Conservation (phyloP, 2,329 filamentous ascomycete species). For the Basipetospora sp. region DNA sequence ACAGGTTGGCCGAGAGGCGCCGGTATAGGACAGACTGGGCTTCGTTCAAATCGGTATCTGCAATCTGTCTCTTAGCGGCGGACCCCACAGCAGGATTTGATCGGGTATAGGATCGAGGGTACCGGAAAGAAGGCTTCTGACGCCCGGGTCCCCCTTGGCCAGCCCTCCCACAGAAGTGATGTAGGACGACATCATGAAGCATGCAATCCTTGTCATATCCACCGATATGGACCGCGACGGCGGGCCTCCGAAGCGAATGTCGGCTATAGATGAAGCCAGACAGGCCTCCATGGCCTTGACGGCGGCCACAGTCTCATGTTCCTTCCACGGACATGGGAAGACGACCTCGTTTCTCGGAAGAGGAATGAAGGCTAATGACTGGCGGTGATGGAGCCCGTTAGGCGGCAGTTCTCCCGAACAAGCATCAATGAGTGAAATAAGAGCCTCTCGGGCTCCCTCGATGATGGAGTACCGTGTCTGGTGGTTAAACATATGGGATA, state of each 20-base stretch:
- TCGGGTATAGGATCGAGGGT: no score
- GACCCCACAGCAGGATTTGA: no score
- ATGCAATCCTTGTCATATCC: conserved; percentile 37
- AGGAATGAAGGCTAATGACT: conserved; percentile 18
- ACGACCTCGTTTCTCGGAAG: conserved; percentile 14
- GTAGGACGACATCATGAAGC: conserved; percentile 26
- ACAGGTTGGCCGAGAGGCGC: conserved; percentile 58
- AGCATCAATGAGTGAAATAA: neutral
- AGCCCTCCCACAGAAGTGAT: conserved; percentile 22
- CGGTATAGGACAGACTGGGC: conserved; percentile 60
- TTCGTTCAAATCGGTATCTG: conserved; percentile 56
- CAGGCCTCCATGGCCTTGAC: conserved; percentile 46
- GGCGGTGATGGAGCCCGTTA: conserved; percentile 13
- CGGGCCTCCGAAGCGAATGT: conserved; percentile 32
- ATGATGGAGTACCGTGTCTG: neutral
- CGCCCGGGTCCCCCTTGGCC: conserved; percentile 22
- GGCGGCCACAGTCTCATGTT: conserved; percentile 26
- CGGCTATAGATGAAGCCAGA: conserved; percentile 43
- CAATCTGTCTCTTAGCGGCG: no score
- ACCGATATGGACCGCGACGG: conserved; percentile 24
- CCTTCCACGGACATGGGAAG: conserved; percentile 26
- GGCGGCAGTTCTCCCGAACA: neutral
- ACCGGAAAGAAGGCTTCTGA: conserved; percentile 19
- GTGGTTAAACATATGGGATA: no score
- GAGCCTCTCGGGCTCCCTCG: neutral